These are phyloP conservation scores for Sporothrix dimorphospora DNA, from an alignment of 2,329 filamentous ascomycete genomes.

Conservation along the genomic window DNA sequence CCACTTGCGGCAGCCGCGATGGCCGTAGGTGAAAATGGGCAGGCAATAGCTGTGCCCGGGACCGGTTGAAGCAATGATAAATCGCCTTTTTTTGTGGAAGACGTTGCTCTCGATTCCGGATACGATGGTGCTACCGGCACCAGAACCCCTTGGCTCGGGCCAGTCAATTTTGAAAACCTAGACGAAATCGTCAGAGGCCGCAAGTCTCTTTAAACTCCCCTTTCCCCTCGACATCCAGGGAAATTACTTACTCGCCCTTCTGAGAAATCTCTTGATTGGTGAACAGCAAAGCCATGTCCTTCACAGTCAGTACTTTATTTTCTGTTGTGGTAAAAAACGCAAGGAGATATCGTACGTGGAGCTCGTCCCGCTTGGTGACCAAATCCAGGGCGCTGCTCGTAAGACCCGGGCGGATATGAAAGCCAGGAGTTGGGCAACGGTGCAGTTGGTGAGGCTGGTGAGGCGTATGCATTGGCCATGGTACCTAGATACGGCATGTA, in stretches of 20 bases:
- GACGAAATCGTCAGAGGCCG: neutral
- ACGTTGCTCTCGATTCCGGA: constrained; percentile 3
- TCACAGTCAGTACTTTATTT: neutral
- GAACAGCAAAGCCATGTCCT: no score
- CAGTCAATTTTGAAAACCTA: constrained; percentile 26
- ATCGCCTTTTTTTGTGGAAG: constrained; percentile 43
- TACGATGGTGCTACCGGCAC: constrained; percentile 35
- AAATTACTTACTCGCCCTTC: neutral
- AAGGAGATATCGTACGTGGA: neutral
- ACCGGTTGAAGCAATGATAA: constrained; percentile 57
- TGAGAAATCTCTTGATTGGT: neutral
- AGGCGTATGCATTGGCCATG: neutral
- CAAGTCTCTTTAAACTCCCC: neutral
- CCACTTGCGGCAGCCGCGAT: constrained; percentile 55
- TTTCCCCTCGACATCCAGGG: neutral
- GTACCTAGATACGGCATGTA: neutral
- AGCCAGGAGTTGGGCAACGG: neutral
- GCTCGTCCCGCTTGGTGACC: neutral
- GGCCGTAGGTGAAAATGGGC: constrained; percentile 62
- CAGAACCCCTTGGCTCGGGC: constrained; percentile 18
- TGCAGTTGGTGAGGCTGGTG: neutral
- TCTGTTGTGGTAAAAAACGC: neutral
- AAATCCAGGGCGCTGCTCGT: neutral
- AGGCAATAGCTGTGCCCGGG: constrained; percentile 60
- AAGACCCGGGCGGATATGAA: neutral